phyloP scores from a whole-genome alignment of 164 flowering plant genomes.

The Protea cynaroides region DNA sequence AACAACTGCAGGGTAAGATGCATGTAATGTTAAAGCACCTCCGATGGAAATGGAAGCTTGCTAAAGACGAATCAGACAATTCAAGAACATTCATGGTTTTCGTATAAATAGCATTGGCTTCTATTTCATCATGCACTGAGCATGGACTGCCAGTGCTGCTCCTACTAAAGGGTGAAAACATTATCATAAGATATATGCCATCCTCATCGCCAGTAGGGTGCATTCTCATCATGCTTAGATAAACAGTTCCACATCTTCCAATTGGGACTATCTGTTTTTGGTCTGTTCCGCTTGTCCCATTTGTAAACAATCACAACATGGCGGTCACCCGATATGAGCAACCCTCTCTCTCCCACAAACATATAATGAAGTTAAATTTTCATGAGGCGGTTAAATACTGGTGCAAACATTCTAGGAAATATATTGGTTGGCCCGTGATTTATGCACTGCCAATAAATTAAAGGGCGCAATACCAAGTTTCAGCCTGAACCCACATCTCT shows the following conservation, averaged over 20 bases:
- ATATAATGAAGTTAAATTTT: not conserved
- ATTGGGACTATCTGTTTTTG: conserved; percentile 47
- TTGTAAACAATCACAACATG: conserved; percentile 62
- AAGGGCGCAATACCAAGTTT: too few species aligned
- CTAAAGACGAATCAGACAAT: not conserved
- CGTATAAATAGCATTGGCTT: too few species aligned
- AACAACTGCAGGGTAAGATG: not conserved
- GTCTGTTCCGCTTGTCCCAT: conserved; percentile 59
- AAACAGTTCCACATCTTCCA: conserved; percentile 81
- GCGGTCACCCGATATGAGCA: conserved; percentile 28
- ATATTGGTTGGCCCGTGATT: too few species aligned
- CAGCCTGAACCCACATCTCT: too few species aligned
- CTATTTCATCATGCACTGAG: too few species aligned
- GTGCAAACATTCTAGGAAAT: not conserved
- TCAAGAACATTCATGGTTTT: too few species aligned
- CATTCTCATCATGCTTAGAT: conserved; percentile 49
- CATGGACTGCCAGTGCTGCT: not conserved
- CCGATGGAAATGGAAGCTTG: not conserved
- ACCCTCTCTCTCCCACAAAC: conserved; percentile 50
- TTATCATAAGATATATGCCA: conserved; percentile 69
- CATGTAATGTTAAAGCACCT: not conserved
- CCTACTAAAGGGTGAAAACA: conserved; percentile 46
- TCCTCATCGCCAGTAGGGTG: conserved; percentile 52
- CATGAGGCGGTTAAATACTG: not conserved
- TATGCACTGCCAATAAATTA: too few species aligned